These are phyloP conservation scores for Termitomyces sp. DNA, from an alignment of 768 basidiomycete species.

Conservation along the genomic window DNA sequence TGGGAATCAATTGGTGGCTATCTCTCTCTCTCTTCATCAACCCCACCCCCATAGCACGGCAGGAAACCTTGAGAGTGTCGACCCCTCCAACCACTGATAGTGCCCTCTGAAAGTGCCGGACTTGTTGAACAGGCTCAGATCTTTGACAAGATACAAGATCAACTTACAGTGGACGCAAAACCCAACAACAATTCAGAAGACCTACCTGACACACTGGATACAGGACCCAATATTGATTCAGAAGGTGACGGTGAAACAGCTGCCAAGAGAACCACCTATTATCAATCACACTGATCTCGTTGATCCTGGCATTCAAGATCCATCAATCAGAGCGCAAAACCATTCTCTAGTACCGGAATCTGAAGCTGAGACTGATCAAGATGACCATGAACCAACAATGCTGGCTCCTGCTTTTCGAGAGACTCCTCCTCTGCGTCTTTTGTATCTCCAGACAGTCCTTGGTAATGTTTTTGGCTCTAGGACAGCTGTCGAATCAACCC, in stretches of 20 bases:
- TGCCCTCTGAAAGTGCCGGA: too few relatives aligned
- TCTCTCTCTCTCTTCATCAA: neutral
- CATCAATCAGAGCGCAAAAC: neutral
- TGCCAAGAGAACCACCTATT: neutral
- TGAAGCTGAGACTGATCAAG: neutral
- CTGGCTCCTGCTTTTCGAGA: neutral
- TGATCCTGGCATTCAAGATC: neutral
- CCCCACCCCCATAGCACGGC: neutral
- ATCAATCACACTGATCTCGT: neutral
- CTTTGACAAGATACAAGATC: too few relatives aligned
- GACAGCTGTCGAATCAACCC: neutral
- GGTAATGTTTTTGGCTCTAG: neutral
- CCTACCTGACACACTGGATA: neutral
- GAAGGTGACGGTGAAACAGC: neutral
- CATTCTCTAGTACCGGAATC: neutral
- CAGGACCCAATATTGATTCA: neutral
- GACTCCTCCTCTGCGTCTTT: neutral
- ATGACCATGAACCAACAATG: neutral
- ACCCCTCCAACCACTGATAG: too few relatives aligned
- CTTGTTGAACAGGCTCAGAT: too few relatives aligned
- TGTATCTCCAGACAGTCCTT: neutral
- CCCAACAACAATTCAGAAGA: too few relatives aligned
- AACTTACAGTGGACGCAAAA: too few relatives aligned
- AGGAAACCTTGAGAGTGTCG: neutral
- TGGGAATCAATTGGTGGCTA: neutral